These are phyloP conservation scores for Rutstroemia sp. DNA, from an alignment of 2,329 filamentous ascomycete species.

Conservation along the genomic window DNA sequence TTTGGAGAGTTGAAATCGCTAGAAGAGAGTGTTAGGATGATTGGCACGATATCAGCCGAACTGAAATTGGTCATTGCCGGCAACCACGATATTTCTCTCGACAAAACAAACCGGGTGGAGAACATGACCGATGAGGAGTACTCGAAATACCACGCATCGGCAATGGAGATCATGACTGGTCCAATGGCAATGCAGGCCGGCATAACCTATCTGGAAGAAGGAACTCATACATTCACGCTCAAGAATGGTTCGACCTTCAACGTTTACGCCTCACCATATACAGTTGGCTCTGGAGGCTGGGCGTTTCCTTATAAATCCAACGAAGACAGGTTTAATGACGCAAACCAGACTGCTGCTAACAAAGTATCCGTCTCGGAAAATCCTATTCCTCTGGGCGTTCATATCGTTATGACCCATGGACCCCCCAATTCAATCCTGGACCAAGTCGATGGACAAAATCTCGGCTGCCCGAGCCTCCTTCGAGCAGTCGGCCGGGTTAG, in stretches of 20 bases:
- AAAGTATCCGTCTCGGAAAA: conserved; percentile 10
- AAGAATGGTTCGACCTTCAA: conserved; percentile 16
- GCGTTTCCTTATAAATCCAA: conserved; percentile 19
- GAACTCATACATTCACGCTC: conserved; percentile 18
- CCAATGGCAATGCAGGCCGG: conserved; percentile 10
- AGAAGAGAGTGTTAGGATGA: conserved; percentile 20
- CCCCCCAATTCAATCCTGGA: conserved; percentile 31
- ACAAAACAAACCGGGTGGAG: neutral
- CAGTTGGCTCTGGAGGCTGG: conserved; percentile 15
- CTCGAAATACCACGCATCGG: neutral
- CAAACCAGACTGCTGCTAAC: neutral
- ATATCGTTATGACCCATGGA: conserved; percentile 35
- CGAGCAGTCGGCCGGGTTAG: conserved; percentile 35
- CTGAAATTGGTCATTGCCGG: conserved; percentile 56
- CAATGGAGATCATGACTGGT: conserved; percentile 9
- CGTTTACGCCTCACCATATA: conserved; percentile 21
- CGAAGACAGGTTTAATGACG: conserved; percentile 16
- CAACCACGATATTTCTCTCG: conserved; percentile 46
- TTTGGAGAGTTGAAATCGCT: conserved; percentile 24
- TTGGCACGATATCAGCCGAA: conserved; percentile 38
- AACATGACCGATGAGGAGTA: conserved; percentile 10
- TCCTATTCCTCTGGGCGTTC: conserved; percentile 20
- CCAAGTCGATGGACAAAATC: conserved; percentile 20
- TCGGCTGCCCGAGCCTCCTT: conserved; percentile 41
- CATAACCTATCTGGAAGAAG: conserved; percentile 14